These are phyloP conservation scores for Cytospora paraplurivora DNA, from an alignment of 2,329 filamentous ascomycete genomes.

Conservation along the genomic window DNA sequence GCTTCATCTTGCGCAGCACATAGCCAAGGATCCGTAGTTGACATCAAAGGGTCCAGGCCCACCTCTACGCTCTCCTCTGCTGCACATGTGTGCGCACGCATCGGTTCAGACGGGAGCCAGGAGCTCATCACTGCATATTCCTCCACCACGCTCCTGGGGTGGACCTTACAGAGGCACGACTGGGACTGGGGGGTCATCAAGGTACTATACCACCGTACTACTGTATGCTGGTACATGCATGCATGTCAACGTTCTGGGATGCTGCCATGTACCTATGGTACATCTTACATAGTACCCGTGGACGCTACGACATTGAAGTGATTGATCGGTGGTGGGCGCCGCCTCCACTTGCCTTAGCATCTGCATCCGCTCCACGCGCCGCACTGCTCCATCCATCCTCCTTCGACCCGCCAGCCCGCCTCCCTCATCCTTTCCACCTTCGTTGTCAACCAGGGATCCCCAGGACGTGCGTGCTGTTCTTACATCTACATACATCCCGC, in stretches of 20 bases:
- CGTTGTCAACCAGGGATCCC: conserved; percentile 26
- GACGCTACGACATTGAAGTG: conserved; percentile 2
- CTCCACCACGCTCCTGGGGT: conserved; percentile 14
- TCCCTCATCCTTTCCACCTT: conserved; percentile 12
- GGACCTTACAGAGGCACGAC: conserved; percentile 11
- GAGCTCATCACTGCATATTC: conserved; percentile 17
- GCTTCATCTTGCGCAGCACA: neutral
- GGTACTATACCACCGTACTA: no score
- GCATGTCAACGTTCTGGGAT: neutral
- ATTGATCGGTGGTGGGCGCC: conserved; percentile 15
- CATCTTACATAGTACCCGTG: no score
- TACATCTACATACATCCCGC: conserved; percentile 29
- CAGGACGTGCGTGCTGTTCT: conserved; percentile 24
- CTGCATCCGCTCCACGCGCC: conserved; percentile 24
- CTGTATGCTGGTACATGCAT: conserved; percentile 15
- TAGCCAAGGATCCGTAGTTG: neutral
- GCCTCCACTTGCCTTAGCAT: conserved; percentile 25
- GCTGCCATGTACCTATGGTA: no score
- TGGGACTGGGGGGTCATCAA: neutral
- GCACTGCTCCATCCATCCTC: conserved; percentile 16
- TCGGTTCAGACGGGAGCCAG: neutral
- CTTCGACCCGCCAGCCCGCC: conserved; percentile 19
- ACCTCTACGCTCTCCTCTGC: conserved; percentile 19
- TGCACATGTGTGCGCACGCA: neutral
- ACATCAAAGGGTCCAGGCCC: conserved; percentile 9